Base-by-base conservation (phyloP, 306 rosid species). In the Dicorynia guianensis region DNA sequence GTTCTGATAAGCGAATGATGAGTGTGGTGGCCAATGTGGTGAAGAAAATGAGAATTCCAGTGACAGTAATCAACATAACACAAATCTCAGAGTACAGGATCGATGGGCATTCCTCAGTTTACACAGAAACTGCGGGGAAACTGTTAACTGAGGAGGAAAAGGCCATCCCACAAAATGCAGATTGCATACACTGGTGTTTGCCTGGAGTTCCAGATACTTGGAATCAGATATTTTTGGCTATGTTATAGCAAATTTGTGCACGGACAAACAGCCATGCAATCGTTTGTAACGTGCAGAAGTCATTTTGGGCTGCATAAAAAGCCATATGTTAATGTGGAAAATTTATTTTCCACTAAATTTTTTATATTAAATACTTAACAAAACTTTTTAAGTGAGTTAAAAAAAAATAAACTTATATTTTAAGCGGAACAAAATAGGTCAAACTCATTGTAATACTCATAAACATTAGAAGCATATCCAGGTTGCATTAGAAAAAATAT, bases 111-210 rank as follows among this genome's bases (percentile, higher is more conserved):
- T 40, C 99, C 2, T 92, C 97, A 5, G 77, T 95, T 46, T 95
- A 83, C 79, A 86, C 90, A 0, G 97, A 95, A 70, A 89, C 88
- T 0, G 91, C 90, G 6, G 97, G 97, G 18, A 79, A 84, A 35
- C 11, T 95, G 46, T 81, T 92, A 10, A 86, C 76, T 2, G 76
- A 89, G 0, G 92, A 87, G 35, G 79, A 92, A 53, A 89, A 84
- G 36, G 82, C 85, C 0, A 90, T 92, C 60, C 96, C 97, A 0
- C 83, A 63, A 83, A 79, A 92, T 69, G 94, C 99, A 20, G 99
- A 95, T 81, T 95, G 99, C 61, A 92, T 95, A 40, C 99, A 95
- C 35, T 95, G 99, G 99, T 95, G 99, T 82, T 88, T 95, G 80
- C 99, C 97, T 20, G 97, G 99, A 17, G 83, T 90, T 63, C 97